These are phyloP conservation scores for Russula foetens DNA, from an alignment of 768 basidiomycete genomes.

Conservation along the genomic window DNA sequence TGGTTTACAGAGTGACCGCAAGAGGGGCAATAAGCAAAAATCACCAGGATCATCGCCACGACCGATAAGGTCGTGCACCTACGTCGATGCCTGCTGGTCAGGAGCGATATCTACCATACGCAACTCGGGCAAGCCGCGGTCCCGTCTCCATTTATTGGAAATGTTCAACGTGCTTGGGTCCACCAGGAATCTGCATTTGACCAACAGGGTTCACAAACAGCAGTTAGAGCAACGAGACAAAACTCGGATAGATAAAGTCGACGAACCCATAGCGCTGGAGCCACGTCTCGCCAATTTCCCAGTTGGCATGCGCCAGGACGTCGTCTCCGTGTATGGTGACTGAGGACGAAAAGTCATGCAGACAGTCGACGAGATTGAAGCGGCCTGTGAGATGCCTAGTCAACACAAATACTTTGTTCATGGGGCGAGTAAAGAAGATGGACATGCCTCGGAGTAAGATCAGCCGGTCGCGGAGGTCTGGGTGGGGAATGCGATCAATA, in stretches of 20 bases:
- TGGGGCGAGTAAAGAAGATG: background rate
- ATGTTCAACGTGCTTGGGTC: slow-evolving; percentile 62
- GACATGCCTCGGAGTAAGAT: slow-evolving; percentile 71
- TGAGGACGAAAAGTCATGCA: slow-evolving; percentile 60
- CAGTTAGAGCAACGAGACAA: background rate
- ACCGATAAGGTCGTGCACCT: background rate
- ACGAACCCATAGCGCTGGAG: slow-evolving; percentile 73
- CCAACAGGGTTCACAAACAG: background rate
- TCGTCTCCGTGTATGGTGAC: slow-evolving; percentile 85
- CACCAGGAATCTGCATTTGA: slow-evolving; percentile 60
- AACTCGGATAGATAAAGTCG: background rate
- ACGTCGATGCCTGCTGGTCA: slow-evolving; percentile 11
- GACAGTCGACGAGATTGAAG: slow-evolving; percentile 72
- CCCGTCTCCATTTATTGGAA: slow-evolving; percentile 82
- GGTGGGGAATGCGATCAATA: slow-evolving; percentile 86
- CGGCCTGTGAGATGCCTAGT: slow-evolving; percentile 41
- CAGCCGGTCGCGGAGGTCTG: slow-evolving; percentile 84
- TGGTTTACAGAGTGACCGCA: background rate
- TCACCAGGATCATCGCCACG: background rate
- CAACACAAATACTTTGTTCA: background rate
- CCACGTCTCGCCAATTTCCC: slow-evolving; percentile 85
- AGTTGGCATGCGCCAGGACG: slow-evolving; percentile 79
- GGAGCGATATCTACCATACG: slow-evolving; percentile 43
- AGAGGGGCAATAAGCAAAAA: background rate
- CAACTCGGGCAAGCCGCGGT: slow-evolving; percentile 71